Evolutionary conservation across 805 yeast species (phyloP).

Genomic region (Saccharomycopsis fibuligera): DNA sequence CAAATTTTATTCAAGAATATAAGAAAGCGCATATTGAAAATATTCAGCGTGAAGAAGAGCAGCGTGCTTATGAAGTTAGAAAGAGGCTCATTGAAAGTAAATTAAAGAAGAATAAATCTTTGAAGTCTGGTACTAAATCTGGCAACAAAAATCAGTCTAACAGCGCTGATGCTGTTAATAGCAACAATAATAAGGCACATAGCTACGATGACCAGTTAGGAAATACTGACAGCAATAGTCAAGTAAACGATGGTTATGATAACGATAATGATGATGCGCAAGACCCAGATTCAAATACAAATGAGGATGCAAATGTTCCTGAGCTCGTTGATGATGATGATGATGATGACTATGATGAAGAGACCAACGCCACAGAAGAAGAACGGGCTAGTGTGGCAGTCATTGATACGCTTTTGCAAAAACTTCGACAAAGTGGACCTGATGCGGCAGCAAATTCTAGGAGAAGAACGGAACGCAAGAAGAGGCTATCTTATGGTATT

Average conservation of each 20-base stretch:
- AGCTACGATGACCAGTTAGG: not conserved
- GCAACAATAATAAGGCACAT: not conserved
- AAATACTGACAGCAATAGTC: not conserved
- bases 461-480: constrained; percentile 20
- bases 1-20: constrained; percentile 54
- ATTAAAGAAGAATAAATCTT: constrained; percentile 21
- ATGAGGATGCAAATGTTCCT: not conserved
- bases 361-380: constrained; percentile 26
- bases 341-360: constrained; percentile 30
- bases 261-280: not conserved
- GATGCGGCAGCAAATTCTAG: constrained; percentile 70
- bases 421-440: constrained; percentile 75
- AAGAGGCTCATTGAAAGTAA: constrained; percentile 45
- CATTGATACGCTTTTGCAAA: constrained; percentile 83
- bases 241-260: not conserved
- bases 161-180: not conserved
- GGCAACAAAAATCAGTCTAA: not conserved
- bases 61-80: constrained; percentile 56
- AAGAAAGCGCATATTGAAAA: constrained; percentile 62
- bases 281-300: not conserved
- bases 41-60: constrained; percentile 60
- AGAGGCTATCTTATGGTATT: constrained; percentile 10
- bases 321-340: constrained; percentile 25
- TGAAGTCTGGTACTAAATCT: not conserved
- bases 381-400: constrained; percentile 25